Evolutionary conservation across 2,329 filamentous ascomycete species (phyloP).

Genomic region (Exophiala aquamarina): DNA sequence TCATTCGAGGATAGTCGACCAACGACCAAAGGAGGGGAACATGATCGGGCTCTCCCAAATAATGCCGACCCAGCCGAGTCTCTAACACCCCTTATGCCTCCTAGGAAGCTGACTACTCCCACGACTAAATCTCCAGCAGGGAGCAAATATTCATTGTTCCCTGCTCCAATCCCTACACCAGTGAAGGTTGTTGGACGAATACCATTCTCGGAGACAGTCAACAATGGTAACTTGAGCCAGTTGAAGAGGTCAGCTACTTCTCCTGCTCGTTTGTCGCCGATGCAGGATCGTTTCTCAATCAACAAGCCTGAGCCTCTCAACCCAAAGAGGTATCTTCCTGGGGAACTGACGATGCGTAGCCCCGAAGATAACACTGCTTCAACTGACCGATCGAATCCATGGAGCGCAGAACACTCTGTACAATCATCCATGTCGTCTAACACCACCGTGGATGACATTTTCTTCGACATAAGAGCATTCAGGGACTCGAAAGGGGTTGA

Average conservation of each 20-base stretch:
- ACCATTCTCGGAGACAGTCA: conserved; percentile 2
- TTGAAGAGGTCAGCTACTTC: conserved; percentile 23
- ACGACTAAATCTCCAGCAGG: conserved; percentile 15
- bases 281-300: conserved; percentile 15
- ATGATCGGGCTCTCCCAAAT: not conserved
- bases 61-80: conserved; percentile 4
- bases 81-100: conserved; percentile 16
- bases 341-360: conserved; percentile 14
- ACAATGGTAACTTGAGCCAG: not conserved
- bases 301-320: conserved; percentile 17
- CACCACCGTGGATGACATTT: conserved; percentile 26
- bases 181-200: conserved; percentile 11
- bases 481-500: conserved; percentile 26
- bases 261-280: conserved; percentile 25
- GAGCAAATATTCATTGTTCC: conserved; percentile 28
- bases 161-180: conserved; percentile 17
- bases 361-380: conserved; percentile 26
- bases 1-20: conserved; percentile 17
- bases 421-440: conserved; percentile 24
- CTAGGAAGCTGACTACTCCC: conserved; percentile 16
- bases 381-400: conserved; percentile 17
- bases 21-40: conserved; percentile 9
- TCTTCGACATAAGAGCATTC: conserved; percentile 29
- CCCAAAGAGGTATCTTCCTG: conserved; percentile 5
- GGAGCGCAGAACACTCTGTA: conserved; percentile 22